These are phyloP conservation scores for Leptodontidium sp. DNA, from an alignment of 2,329 filamentous ascomycete species.

Conservation along the genomic window DNA sequence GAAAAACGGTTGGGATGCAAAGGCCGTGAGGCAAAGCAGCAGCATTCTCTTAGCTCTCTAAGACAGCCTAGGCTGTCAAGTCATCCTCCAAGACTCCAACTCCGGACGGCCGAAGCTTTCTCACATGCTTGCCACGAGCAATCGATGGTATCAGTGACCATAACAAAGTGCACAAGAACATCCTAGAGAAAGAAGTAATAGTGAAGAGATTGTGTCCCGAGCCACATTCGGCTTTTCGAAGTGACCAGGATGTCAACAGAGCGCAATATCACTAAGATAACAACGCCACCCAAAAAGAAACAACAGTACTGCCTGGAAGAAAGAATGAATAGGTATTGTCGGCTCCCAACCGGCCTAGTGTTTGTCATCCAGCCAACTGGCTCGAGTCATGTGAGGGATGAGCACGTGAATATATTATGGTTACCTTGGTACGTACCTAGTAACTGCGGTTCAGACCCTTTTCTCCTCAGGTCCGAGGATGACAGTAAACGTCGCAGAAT, in stretches of 20 bases:
- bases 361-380: neutral
- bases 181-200: neutral
- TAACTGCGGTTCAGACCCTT: too few relatives aligned
- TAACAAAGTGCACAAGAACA: neutral
- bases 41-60: neutral
- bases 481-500: conserved; percentile 10
- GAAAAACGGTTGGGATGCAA: neutral
- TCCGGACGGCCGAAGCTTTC: neutral
- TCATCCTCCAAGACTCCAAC: neutral
- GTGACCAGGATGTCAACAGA: neutral
- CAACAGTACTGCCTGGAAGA: neutral
- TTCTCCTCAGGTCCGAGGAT: neutral
- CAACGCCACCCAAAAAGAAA: neutral
- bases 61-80: neutral
- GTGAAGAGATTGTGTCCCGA: neutral
- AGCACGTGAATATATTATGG: neutral
- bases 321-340: neutral
- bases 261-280: too few relatives aligned
- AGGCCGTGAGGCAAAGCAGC: neutral
- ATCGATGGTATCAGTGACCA: neutral
- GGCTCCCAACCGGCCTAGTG: too few relatives aligned
- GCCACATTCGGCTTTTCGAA: neutral
- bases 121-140: conserved; percentile 10
- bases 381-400: neutral
- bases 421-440: too few relatives aligned